Percentiles rank a stretch among this genome's conserved stretches.
Conservation (phyloP, 768 basidiomycete species). For the Lyophyllum semitale region DNA sequence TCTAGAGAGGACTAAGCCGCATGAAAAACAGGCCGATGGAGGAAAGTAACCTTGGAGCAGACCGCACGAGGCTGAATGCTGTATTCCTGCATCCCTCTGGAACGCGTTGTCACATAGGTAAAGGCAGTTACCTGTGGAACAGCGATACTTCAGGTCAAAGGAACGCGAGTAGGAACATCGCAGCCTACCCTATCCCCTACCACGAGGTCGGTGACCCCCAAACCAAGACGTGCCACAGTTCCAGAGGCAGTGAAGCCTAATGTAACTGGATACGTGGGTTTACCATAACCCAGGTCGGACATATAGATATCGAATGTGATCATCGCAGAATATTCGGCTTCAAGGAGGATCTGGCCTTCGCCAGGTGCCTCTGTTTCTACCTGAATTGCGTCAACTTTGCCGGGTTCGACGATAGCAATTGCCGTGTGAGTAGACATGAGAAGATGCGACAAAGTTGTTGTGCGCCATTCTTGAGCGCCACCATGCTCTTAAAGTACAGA, state of each 20-base stretch:
- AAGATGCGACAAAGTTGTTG: background rate
- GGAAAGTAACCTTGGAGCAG: conserved; percentile 35
- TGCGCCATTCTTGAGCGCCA: background rate
- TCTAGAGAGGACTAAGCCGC: conserved; percentile 25
- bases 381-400: conserved; percentile 34
- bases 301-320: conserved; percentile 40
- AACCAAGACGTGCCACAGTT: conserved; percentile 33
- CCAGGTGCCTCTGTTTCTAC: conserved; percentile 32
- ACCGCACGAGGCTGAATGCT: conserved; percentile 15
- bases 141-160: background rate
- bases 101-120: conserved; percentile 8
- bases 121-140: conserved; percentile 19
- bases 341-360: conserved; percentile 34
- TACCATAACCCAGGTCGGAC: conserved; percentile 28
- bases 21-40: background rate
- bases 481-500: no score
- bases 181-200: conserved; percentile 37
- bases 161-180: background rate
- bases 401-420: conserved; percentile 37
- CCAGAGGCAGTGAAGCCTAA: conserved; percentile 39
- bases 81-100: conserved; percentile 23
- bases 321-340: conserved; percentile 37
- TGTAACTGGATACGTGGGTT: conserved; percentile 30
- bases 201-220: conserved; percentile 28
- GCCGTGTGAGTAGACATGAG: conserved; percentile 41